phyloP scores from a whole-genome alignment of 1,139 yeast genomes.

The Kluyveromyces sp. region DNA sequence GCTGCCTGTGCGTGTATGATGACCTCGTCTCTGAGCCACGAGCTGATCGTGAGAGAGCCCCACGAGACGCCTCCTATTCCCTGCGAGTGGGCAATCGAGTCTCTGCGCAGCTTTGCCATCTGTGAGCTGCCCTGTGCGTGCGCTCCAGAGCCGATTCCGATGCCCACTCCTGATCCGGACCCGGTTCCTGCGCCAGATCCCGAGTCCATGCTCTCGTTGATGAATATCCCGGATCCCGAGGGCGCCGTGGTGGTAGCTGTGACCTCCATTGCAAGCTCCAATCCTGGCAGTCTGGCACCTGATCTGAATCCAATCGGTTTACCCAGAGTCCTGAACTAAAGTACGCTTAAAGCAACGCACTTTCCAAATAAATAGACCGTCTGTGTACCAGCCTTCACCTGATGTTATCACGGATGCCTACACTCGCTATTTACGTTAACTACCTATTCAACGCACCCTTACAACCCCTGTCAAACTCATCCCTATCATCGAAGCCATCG shows the following conservation, averaged over 20 bases:
- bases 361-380: too few relatives aligned
- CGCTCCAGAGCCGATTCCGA: slow-evolving; percentile 1
- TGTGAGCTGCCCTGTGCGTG: slow-evolving; percentile 18
- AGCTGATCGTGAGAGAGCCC: slow-evolving; percentile 93
- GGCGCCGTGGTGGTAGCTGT: slow-evolving; percentile 8
- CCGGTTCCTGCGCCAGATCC: slow-evolving; percentile 4
- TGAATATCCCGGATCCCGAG: slow-evolving; percentile 6
- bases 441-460: too few relatives aligned
- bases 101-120: slow-evolving; percentile 60
- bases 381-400: too few relatives aligned
- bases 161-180: slow-evolving; percentile 10
- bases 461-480: too few relatives aligned
- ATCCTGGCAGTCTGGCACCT: too few relatives aligned
- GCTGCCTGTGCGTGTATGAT: slow-evolving; percentile 32
- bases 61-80: slow-evolving; percentile 98
- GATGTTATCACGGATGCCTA: too few relatives aligned
- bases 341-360: too few relatives aligned
- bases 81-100: slow-evolving; percentile 89
- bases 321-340: too few relatives aligned
- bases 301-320: too few relatives aligned
- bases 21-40: slow-evolving; percentile 94
- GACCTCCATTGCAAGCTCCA: slow-evolving; percentile 7
- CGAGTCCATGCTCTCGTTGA: slow-evolving; percentile 4
- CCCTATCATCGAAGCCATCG: too few relatives aligned
- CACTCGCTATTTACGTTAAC: too few relatives aligned